These are phyloP conservation scores for Malassezia arunalokei DNA, from an alignment of 1,284 basidiomycete genomes.

Conservation along the genomic window DNA sequence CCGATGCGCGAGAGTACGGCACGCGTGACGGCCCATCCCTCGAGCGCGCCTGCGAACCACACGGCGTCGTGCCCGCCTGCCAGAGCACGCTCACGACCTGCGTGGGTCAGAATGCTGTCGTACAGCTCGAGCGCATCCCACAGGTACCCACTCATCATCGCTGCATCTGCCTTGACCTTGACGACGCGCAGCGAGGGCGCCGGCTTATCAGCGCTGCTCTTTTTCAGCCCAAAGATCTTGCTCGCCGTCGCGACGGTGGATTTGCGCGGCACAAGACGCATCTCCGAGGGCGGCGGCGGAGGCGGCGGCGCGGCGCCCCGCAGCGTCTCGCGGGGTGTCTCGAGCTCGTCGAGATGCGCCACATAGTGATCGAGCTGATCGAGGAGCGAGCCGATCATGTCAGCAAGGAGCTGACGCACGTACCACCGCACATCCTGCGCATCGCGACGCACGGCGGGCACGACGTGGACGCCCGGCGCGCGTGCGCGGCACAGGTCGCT, in stretches of 20 bases:
- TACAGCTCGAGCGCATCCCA: constrained; percentile 37
- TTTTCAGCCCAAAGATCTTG: constrained; percentile 16
- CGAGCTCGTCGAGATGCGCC: constrained; percentile 30
- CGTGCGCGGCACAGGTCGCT: constrained; percentile 28
- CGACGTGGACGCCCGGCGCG: constrained; percentile 33
- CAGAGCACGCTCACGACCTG: constrained; percentile 38
- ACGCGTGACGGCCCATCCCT: constrained; percentile 41
- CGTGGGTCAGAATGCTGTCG: constrained; percentile 20
- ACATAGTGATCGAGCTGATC: constrained; percentile 34
- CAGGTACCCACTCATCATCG: constrained; percentile 35
- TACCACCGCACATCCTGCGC: constrained; percentile 42
- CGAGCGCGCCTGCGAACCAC: constrained; percentile 42
- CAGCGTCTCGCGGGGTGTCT: constrained; percentile 43
- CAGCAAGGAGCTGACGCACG: constrained; percentile 34
- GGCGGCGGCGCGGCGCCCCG: not conserved
- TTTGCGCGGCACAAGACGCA: constrained; percentile 10
- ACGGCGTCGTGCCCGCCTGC: constrained; percentile 44
- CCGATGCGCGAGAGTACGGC: constrained; percentile 35
- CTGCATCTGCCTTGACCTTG: constrained; percentile 35
- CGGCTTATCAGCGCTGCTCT: constrained; percentile 9
- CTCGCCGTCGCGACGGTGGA: constrained; percentile 18
- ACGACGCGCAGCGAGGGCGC: constrained; percentile 24
- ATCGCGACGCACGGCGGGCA: constrained; percentile 39
- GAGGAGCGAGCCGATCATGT: constrained; percentile 30
- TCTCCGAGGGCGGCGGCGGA: constrained; percentile 2